Evolutionary conservation across 306 rosid genomes (phyloP), one percentile per base, ranked within the genome.

Genomic region (Vicia faba): DNA sequence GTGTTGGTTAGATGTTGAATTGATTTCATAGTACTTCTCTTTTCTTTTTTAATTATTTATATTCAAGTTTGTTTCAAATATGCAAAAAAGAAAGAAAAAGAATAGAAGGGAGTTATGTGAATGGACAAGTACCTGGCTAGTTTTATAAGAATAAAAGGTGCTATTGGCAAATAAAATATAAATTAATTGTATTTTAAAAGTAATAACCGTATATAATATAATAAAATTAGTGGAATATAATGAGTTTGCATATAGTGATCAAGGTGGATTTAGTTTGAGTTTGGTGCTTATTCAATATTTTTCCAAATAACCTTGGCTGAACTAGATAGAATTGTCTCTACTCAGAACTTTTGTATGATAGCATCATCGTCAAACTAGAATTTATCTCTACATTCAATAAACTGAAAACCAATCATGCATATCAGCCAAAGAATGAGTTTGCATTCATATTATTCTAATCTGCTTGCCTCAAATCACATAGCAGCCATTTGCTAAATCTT

Each of bases 401-500:
- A 61, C 33, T 12, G 59, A 60, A 46, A 76, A 56, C 39, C 53
- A 54, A 9, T 18, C 64, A n/a, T 1, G 48, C 75, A 40, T 11
- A 61, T 66, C 50, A 61, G 54, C 29, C 20, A 36, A 43, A n/a
- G 25, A 58, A 49, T 10, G 44, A 46, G 39, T 54, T 71, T 71
- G 43, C 50, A 38, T 36, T 45, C 13, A 31, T 48, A 35, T 49
- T 79, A 64, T 74, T 63, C 11, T 56, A 20, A 56, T 64, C 13
- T 49, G 63, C 35, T 54, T 51, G 19, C 68, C 50, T 65, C 57
- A 15, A 68, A 61, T 56, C 26, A 23, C 57, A 68, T 36, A 19
- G n/a, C 39, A 13, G 71, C 75, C 54, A 62, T 33, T 26, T 9
- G 64, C 41, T 56, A 77, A 72, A 71, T 62, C 66, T 43, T 74